Evolutionary conservation across 2,329 filamentous ascomycete species (phyloP).

Genomic region (Ophiostoma novo-ulmi): DNA sequence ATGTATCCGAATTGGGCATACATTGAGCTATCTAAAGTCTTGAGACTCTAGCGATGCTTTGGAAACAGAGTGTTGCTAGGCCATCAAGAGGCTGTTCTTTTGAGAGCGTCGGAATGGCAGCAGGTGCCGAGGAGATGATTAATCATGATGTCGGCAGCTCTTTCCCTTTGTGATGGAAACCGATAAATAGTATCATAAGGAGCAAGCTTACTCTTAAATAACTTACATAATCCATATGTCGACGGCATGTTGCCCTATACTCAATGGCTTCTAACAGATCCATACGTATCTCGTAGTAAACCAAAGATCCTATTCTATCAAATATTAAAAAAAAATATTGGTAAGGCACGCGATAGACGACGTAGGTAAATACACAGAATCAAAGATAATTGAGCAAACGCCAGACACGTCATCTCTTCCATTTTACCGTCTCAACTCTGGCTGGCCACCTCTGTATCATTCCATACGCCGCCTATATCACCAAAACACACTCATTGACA

Average conservation of each 20-base stretch:
- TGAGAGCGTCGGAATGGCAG: not conserved
- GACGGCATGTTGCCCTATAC: not conserved
- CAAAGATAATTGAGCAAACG: not conserved
- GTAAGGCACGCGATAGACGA: not conserved
- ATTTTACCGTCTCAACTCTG: slow-evolving; percentile 14
- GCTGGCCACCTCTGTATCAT: slow-evolving; percentile 14
- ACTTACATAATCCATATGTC: not conserved
- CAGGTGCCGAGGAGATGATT: not conserved
- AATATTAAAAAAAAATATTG: not conserved
- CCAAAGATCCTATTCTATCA: not conserved
- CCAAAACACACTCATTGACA: not conserved
- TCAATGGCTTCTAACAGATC: too few species aligned
- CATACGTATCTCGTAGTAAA: too few species aligned
- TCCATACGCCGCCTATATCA: slow-evolving; percentile 18
- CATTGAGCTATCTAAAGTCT: not conserved
- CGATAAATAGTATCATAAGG: not conserved
- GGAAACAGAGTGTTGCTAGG: not conserved
- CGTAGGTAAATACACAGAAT: not conserved
- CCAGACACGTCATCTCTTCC: not conserved
- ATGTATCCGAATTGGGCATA: not conserved
- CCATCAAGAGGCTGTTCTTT: not conserved
- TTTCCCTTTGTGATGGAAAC: not conserved
- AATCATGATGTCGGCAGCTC: not conserved
- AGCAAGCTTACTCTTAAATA: not conserved
- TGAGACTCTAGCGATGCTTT: not conserved